A percentile compares a stretch with the other conserved stretches of the same genome.
Evolutionary conservation across 1,139 yeast species (phyloP).

Genomic region (Suzukiozyma palmioleophila): DNA sequence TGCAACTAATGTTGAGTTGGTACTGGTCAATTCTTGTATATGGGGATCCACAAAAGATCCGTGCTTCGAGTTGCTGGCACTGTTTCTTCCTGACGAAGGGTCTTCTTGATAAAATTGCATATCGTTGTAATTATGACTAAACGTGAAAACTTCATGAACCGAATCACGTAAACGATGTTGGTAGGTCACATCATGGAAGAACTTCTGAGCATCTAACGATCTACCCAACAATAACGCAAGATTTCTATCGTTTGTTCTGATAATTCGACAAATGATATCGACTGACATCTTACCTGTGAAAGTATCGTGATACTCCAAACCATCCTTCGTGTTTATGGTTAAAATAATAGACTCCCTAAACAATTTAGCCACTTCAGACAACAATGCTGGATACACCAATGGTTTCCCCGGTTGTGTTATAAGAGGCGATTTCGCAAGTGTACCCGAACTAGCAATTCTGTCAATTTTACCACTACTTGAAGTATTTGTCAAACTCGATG

Average conservation of each 20-base stretch:
- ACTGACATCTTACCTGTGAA: slow-evolving; percentile 95
- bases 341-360: slow-evolving; percentile 69
- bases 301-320: slow-evolving; percentile 90
- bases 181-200: slow-evolving; percentile 93
- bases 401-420: slow-evolving; percentile 39
- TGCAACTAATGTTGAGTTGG: slow-evolving; percentile 12
- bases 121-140: slow-evolving; percentile 54
- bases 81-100: slow-evolving; percentile 6
- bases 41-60: slow-evolving; percentile 24
- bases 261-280: slow-evolving; percentile 77
- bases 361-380: slow-evolving; percentile 78
- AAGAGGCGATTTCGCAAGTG: slow-evolving; percentile 34
- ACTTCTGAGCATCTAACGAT: slow-evolving; percentile 89
- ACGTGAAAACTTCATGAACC: slow-evolving; percentile 80
- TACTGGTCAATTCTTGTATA: slow-evolving; percentile 6
- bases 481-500: slow-evolving; percentile 28
- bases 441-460: slow-evolving; percentile 27
- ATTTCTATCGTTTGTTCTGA: slow-evolving; percentile 87
- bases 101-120: slow-evolving; percentile 37
- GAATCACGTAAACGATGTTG: slow-evolving; percentile 91
- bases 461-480: slow-evolving; percentile 22
- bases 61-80: slow-evolving; percentile 23
- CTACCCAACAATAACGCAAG: slow-evolving; percentile 85
- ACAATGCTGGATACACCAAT: slow-evolving; percentile 79
- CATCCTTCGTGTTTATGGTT: slow-evolving; percentile 85